Evolutionary conservation across 192 early-diverging fungal genomes (phyloP).

Genomic region (Mortierella claussenii): DNA sequence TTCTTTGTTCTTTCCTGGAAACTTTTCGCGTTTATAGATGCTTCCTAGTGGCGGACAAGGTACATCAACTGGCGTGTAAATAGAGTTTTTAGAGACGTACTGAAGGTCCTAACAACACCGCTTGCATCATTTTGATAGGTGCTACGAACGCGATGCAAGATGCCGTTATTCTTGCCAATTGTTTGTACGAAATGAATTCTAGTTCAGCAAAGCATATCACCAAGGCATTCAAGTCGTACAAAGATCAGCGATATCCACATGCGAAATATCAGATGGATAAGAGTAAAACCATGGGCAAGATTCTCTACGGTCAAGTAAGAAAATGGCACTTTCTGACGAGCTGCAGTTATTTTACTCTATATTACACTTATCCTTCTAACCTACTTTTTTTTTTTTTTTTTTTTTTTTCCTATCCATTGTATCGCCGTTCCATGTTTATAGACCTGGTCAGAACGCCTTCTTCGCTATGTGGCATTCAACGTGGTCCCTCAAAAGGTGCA

Average conservation of each 20-base stretch:
- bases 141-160: conserved; percentile 29
- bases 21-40: not conserved
- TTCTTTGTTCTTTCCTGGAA: too few relatives aligned
- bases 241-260: conserved; percentile 14
- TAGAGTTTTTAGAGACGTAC: not conserved
- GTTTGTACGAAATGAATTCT: conserved; percentile 15
- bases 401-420: not conserved
- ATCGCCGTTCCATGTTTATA: too few relatives aligned
- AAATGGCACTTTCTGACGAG: too few relatives aligned
- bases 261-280: not conserved
- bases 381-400: not conserved
- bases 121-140: not conserved
- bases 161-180: conserved; percentile 27
- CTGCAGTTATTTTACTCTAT: too few relatives aligned
- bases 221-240: conserved; percentile 15
- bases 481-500: conserved; percentile 7
- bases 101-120: not conserved
- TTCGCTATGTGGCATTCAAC: conserved; percentile 15
- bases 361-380: not conserved
- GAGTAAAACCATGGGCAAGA: conserved; percentile 12
- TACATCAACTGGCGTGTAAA: not conserved
- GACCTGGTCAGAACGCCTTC: not conserved
- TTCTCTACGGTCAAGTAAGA: conserved; percentile 31
- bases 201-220: not conserved
- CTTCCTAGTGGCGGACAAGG: conserved; percentile 22